phyloP scores from a whole-genome alignment of 768 basidiomycete species.

The Boletus huronensis region DNA sequence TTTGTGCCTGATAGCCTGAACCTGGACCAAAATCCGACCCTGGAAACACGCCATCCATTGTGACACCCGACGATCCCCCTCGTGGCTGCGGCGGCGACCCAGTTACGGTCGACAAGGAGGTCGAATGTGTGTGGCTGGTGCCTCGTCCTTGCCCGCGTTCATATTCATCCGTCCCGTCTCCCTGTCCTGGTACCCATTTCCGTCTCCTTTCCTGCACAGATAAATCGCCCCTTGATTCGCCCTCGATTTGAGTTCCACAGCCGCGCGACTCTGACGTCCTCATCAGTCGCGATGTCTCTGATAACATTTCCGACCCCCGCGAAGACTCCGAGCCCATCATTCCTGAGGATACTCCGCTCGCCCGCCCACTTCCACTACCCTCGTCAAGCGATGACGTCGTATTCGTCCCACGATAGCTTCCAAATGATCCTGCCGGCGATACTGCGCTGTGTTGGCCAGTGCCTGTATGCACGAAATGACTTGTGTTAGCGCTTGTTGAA shows the following conservation, averaged over 20 bases:
- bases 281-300: neutral
- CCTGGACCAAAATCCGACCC: neutral
- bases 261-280: neutral
- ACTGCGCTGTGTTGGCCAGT: constrained; percentile 11
- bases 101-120: constrained; percentile 26
- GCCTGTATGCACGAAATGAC: constrained; percentile 9
- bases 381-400: constrained; percentile 22
- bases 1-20: constrained; percentile 1
- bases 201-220: constrained; percentile 1
- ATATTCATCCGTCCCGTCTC: neutral
- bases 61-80: neutral
- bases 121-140: constrained; percentile 17
- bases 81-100: constrained; percentile 15
- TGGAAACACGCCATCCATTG: neutral
- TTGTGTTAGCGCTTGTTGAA: constrained; percentile 10
- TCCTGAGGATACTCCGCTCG: constrained; percentile 14
- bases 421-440: constrained; percentile 25
- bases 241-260: neutral
- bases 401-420: constrained; percentile 19
- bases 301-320: neutral
- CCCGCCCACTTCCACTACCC: constrained; percentile 5
- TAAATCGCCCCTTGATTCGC: neutral
- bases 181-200: neutral
- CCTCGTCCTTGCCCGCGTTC: neutral
- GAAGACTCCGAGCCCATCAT: constrained; percentile 13